Evolutionary conservation across 2,329 filamentous ascomycete genomes (phyloP).

Genomic region (Xenoacremonium recifei): DNA sequence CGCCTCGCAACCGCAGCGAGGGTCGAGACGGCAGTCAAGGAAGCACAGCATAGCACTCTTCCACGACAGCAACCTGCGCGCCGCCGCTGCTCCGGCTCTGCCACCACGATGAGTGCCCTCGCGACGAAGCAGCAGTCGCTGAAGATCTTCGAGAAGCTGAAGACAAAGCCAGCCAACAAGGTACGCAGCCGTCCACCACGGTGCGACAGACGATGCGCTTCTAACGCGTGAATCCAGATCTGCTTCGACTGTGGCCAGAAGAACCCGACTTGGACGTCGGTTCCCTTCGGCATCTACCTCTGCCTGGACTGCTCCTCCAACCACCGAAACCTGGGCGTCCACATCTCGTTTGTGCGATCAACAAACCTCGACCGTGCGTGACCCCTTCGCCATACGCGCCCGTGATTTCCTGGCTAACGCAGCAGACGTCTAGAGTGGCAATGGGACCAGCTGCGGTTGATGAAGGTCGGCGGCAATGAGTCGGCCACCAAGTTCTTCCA

Average conservation of each 20-base stretch:
- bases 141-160: conserved; percentile 97
- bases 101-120: conserved; percentile 59
- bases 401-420: conserved; percentile 14
- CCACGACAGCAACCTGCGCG: conserved; percentile 3
- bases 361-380: conserved; percentile 94
- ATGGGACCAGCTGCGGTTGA: conserved; percentile 95
- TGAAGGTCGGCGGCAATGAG: conserved; percentile 99
- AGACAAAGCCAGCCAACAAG: conserved; percentile 92
- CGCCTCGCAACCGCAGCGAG: conserved; percentile 15
- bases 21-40: too few species aligned
- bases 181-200: conserved; percentile 44
- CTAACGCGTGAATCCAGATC: conserved; percentile 54
- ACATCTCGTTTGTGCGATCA: conserved; percentile 98
- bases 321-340: conserved; percentile 95
- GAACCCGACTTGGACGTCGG: conserved; percentile 97
- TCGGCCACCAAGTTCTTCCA: conserved; percentile 98
- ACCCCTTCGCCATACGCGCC: conserved; percentile 3
- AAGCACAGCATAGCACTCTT: too few species aligned
- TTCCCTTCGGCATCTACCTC: conserved; percentile 95
- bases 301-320: conserved; percentile 97
- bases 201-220: conserved; percentile 9
- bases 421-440: conserved; percentile 70
- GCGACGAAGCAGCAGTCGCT: conserved; percentile 94
- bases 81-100: conserved; percentile 9
- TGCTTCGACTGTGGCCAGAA: conserved; percentile 98